Conservation (phyloP, 805 yeast species). For the Ogataea siamensis region DNA sequence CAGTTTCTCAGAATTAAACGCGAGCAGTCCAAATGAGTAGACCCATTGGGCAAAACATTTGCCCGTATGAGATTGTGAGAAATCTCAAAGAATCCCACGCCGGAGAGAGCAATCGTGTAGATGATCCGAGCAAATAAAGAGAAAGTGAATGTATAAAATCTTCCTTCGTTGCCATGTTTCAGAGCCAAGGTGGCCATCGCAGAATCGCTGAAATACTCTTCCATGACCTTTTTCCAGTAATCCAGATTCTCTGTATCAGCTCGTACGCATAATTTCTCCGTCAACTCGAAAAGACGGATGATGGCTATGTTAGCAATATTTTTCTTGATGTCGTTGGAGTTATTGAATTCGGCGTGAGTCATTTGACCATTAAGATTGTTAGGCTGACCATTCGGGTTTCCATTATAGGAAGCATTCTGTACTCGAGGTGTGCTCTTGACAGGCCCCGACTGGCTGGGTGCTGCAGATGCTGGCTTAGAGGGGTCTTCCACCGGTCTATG, state of each 20-base stretch:
- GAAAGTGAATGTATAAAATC: conserved; percentile 63
- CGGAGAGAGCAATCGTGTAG: conserved; percentile 49
- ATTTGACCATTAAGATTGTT: conserved; percentile 8
- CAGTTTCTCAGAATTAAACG: conserved; percentile 47
- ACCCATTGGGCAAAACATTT: conserved; percentile 51
- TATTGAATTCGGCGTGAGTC: conserved; percentile 13
- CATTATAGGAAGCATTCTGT: conserved; percentile 5
- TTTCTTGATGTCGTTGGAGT: conserved; percentile 29
- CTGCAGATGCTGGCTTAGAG: conserved; percentile 7
- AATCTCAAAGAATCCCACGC: conserved; percentile 51
- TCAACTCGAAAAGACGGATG: conserved; percentile 47
- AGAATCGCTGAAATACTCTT: conserved; percentile 51
- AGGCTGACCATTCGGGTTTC: not conserved
- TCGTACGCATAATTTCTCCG: conserved; percentile 42
- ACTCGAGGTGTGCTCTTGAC: not conserved
- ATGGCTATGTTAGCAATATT: conserved; percentile 49
- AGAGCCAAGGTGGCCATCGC: conserved; percentile 49
- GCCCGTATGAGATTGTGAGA: conserved; percentile 49
- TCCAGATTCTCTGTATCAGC: conserved; percentile 43
- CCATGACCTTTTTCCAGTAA: conserved; percentile 49
- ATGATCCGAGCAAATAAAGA: conserved; percentile 65
- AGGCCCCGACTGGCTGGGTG: conserved; percentile 1
- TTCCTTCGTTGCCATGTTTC: conserved; percentile 43
- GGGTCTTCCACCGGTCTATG: conserved; percentile 24
- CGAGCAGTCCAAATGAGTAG: conserved; percentile 52